Evolutionary conservation across 768 basidiomycete genomes (phyloP), one percentile per base, ranked within the genome.

Genomic region (Sarcodon aspratus): DNA sequence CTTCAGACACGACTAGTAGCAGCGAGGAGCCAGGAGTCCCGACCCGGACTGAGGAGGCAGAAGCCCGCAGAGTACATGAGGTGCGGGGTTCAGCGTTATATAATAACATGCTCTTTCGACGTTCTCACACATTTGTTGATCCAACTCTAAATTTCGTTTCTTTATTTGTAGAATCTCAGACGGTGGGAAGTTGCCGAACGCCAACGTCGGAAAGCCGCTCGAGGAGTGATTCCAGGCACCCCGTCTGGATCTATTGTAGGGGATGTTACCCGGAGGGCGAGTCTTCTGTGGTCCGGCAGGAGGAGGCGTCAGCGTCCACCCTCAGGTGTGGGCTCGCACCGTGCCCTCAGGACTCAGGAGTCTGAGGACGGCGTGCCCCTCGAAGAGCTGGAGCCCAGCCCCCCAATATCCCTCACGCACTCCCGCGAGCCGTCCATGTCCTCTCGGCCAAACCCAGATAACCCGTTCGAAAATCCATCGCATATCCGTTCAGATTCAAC

Each of bases 141-240:
- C 17, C 46, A 36, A 46, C 47, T 34, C 21, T 50, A 35, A 40
- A 36, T 47, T 36, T 6, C 13, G 18, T 42, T 27, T 27, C 3
- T 27, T 3, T 27, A 27, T 27, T 27, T 27, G 21, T 62, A 91
- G 88, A 91, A 78, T 51, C 70, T 92, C 27, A 72, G 74, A 54
- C 74, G 75, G 38, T 91, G 87, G 89, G 88, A 91, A 56, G 66
- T 78, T 43, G 78, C 78, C 36, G 88, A 91, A 58, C 74, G 83
- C 15, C 80, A 79, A 55, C 75, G 85, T 50, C 76, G 88, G 67
- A 89, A 81, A 64, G 72, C 75, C 34, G 80, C 76, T 3, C 74
- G 88, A 48, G 82, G 80, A 49, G 21, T 27, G 21, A 27, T 27
- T 5, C 79, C 82, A 2, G 10, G 56, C 6, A 54, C 63, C 15